Percentiles rank a stretch among this genome's conserved stretches.
Conservation (phyloP, 2,329 filamentous ascomycete species). For the Atkinsonella hypoxylon region DNA sequence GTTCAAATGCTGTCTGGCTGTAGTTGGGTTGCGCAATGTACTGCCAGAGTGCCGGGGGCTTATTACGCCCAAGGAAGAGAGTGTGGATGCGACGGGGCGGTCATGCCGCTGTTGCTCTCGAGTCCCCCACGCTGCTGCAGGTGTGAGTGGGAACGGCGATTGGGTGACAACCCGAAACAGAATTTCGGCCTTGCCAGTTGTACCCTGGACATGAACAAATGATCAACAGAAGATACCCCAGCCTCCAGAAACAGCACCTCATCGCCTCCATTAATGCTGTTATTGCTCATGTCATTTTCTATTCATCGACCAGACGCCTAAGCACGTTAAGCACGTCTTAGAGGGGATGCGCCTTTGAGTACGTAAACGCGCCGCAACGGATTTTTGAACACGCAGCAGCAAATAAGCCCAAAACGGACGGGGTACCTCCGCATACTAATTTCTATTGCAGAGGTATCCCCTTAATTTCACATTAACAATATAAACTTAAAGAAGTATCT, state of each 20-base stretch:
- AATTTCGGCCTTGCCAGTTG: too few relatives aligned
- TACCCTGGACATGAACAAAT: too few relatives aligned
- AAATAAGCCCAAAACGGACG: too few relatives aligned
- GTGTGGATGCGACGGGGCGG: slow-evolving; percentile 1
- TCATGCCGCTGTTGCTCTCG: background rate
- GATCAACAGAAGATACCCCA: background rate
- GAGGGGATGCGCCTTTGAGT: too few relatives aligned
- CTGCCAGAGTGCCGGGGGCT: background rate
- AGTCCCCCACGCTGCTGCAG: background rate
- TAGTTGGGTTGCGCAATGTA: background rate
- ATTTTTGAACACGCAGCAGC: too few relatives aligned
- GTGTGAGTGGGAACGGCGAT: background rate
- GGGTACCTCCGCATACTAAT: too few relatives aligned
- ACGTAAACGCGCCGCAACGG: too few relatives aligned
- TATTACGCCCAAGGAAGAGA: background rate
- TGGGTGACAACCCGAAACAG: background rate
- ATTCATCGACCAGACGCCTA: too few relatives aligned
- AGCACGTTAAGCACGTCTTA: too few relatives aligned
- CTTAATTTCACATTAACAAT: too few relatives aligned
- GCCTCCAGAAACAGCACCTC: background rate
- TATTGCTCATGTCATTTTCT: background rate
- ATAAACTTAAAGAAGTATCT: too few relatives aligned
- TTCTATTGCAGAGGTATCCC: too few relatives aligned
- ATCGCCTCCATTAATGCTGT: background rate
- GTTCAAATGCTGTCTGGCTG: background rate